Evolutionary conservation across 2,329 filamentous ascomycete genomes (phyloP).

Genomic region (Sporothrix sp.): DNA sequence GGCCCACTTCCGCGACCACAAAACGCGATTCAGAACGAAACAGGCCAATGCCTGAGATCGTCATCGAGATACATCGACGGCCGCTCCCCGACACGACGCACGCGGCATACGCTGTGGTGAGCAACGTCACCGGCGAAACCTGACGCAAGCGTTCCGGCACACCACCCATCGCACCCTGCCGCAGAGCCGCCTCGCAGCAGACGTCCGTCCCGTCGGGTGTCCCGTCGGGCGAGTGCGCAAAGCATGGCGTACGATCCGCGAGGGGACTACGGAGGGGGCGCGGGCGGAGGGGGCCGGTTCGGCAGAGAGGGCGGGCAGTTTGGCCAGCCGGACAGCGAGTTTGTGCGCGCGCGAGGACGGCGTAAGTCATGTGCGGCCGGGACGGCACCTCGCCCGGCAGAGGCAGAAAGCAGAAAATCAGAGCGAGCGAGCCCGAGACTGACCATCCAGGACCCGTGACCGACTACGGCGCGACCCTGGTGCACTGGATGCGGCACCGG

Average conservation of each 20-base stretch:
- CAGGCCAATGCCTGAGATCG: background rate
- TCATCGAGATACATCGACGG: too few relatives aligned
- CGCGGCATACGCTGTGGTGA: too few relatives aligned
- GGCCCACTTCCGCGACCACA: background rate
- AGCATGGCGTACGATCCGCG: conserved; percentile 20
- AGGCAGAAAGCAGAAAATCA: background rate
- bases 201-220: background rate
- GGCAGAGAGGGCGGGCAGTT: background rate
- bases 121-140: background rate
- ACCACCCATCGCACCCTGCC: too few relatives aligned
- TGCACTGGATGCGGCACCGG: conserved; percentile 83
- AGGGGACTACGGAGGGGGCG: conserved; percentile 16
- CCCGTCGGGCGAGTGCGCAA: conserved; percentile 12
- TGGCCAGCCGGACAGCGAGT: conserved; percentile 5
- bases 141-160: background rate
- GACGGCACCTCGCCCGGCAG: background rate
- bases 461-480: conserved; percentile 82
- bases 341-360: conserved; percentile 17
- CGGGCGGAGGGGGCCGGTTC: conserved; percentile 10
- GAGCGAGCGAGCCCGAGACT: background rate
- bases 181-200: background rate
- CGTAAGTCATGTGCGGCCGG: conserved; percentile 12
- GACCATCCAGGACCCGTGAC: conserved; percentile 64
- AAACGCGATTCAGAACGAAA: conserved; percentile 6
- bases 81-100: too few relatives aligned